Percentiles rank a stretch among this genome's conserved stretches.
These are phyloP conservation scores for Yamadazyma conglobata DNA, from an alignment of 1,139 yeast species.

Conservation along the genomic window DNA sequence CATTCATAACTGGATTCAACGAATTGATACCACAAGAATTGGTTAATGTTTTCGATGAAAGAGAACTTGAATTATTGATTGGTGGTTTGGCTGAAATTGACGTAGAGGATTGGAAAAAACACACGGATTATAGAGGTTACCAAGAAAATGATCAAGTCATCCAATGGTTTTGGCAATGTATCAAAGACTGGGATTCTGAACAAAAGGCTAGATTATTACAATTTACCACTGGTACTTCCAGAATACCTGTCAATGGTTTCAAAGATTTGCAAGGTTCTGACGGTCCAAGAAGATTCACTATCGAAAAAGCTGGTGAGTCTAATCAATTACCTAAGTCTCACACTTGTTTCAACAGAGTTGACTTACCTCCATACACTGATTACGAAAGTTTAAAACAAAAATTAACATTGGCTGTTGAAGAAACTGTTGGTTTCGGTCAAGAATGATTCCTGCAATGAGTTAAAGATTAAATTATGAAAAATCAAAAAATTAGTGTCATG, in stretches of 20 bases:
- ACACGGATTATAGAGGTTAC: constrained; percentile 96
- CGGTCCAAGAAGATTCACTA: constrained; percentile 97
- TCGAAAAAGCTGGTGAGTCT: constrained; percentile 94
- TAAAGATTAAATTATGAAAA: too few relatives aligned
- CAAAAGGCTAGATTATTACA: constrained; percentile 93
- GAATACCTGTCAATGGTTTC: constrained; percentile 98
- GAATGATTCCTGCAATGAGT: constrained; percentile 45
- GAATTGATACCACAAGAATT: constrained; percentile 96
- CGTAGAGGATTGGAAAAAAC: constrained; percentile 98
- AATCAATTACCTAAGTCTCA: constrained; percentile 95
- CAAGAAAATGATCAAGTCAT: constrained; percentile 94
- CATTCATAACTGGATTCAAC: constrained; percentile 95
- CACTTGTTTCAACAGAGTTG: constrained; percentile 92
- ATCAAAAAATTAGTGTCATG: too few relatives aligned
- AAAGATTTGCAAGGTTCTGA: constrained; percentile 98
- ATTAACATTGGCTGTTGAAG: constrained; percentile 84
- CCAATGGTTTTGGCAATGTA: constrained; percentile 98
- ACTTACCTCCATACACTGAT: constrained; percentile 78
- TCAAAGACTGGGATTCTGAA: constrained; percentile 92
- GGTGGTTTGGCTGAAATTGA: constrained; percentile 99
- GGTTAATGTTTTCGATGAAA: constrained; percentile 94
- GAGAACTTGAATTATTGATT: constrained; percentile 91
- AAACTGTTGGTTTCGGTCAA: constrained; percentile 95
- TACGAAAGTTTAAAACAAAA: constrained; percentile 76
- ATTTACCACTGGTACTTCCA: constrained; percentile 97